Evolutionary conservation across 2,329 filamentous ascomycete genomes (phyloP).

Genomic region (Orbilia javanica): DNA sequence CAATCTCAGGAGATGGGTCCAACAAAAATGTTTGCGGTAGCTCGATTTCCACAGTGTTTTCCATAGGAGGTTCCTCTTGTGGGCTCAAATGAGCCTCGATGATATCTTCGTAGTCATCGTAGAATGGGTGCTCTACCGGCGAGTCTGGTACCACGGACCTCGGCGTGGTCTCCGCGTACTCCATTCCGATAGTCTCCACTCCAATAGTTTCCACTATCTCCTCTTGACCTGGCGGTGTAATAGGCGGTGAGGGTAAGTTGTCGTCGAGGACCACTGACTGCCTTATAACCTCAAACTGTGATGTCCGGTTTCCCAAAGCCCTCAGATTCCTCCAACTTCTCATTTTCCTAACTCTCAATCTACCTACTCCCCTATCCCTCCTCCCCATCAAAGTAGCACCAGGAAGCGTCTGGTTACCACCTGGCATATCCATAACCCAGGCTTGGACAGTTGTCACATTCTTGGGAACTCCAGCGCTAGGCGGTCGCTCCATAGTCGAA

Average conservation of each 20-base stretch:
- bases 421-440: slow-evolving; percentile 56
- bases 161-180: slow-evolving; percentile 7
- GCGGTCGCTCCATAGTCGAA: slow-evolving; percentile 40
- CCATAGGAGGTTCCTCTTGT: not conserved
- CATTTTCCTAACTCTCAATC: slow-evolving; percentile 49
- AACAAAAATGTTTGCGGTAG: slow-evolving; percentile 14
- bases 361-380: slow-evolving; percentile 11
- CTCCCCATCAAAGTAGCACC: slow-evolving; percentile 6
- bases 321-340: slow-evolving; percentile 54
- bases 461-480: slow-evolving; percentile 32
- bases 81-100: slow-evolving; percentile 47
- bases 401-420: not conserved
- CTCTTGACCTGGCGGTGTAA: slow-evolving; percentile 42
- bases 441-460: slow-evolving; percentile 52
- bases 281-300: slow-evolving; percentile 37
- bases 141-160: slow-evolving; percentile 34
- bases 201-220: not conserved
- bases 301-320: slow-evolving; percentile 45
- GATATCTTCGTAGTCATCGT: slow-evolving; percentile 54
- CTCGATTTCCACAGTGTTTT: not conserved
- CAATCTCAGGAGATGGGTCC: slow-evolving; percentile 27
- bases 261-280: slow-evolving; percentile 10
- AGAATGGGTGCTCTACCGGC: slow-evolving; percentile 53
- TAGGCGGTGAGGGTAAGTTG: slow-evolving; percentile 48
- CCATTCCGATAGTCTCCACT: not conserved